phyloP scores from a whole-genome alignment of 2,329 filamentous ascomycete species.

The Clonostachys rhizophaga region DNA sequence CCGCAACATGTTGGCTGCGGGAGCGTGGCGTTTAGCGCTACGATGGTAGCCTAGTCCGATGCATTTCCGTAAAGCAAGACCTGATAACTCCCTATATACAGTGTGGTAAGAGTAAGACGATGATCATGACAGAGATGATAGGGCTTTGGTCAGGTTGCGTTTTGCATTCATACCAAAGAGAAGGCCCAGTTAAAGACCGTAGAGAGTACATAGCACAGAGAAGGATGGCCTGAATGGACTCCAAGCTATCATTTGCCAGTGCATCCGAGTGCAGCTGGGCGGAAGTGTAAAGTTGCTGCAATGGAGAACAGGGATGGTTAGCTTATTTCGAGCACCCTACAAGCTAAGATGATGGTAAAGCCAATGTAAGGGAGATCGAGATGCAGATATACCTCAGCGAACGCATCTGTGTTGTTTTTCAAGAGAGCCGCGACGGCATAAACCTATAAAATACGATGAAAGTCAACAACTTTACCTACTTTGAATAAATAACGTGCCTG shows the following conservation, averaged over 20 bases:
- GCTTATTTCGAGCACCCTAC: too few species aligned
- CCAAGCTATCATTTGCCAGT: background rate
- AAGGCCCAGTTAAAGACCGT: conserved; percentile 15
- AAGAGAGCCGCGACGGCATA: background rate
- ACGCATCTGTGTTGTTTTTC: too few species aligned
- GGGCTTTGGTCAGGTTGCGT: too few species aligned
- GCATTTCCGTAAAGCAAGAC: background rate
- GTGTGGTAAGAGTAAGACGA: background rate
- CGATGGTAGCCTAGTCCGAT: background rate
- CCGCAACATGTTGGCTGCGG: background rate
- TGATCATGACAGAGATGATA: too few species aligned
- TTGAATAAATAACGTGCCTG: too few species aligned
- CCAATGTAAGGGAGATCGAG: too few species aligned
- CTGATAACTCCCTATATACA: background rate
- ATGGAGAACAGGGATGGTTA: too few species aligned
- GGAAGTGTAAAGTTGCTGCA: background rate
- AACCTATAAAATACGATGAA: background rate
- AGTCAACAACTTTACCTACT: too few species aligned
- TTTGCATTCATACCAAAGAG: conserved; percentile 12
- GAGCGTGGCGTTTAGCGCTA: background rate
- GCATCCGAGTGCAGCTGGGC: background rate
- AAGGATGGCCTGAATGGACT: conserved; percentile 8
- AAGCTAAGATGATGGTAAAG: too few species aligned
- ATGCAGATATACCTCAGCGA: background rate
- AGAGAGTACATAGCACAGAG: conserved; percentile 19